These are phyloP conservation scores for Paraleonurus japonicus DNA, from an alignment of 257 asterid species.

Conservation along the genomic window DNA sequence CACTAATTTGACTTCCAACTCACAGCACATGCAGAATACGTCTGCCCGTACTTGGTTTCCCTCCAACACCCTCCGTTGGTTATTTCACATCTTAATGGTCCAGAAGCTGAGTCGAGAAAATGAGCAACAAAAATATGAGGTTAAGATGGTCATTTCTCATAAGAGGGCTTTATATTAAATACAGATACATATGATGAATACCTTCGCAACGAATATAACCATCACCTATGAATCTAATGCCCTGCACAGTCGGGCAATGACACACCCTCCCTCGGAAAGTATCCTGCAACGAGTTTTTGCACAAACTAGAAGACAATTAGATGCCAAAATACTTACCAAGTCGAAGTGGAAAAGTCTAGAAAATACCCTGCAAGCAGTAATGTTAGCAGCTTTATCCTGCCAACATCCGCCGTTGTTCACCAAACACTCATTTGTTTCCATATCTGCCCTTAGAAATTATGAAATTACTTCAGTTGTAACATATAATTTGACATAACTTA, in stretches of 20 bases:
- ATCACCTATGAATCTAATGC: slow-evolving; percentile 80
- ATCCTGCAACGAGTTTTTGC: slow-evolving; percentile 45
- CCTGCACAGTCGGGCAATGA: slow-evolving; percentile 84
- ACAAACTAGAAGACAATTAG: slow-evolving; percentile 17
- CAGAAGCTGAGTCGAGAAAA: slow-evolving; percentile 56
- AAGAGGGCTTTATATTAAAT: neutral
- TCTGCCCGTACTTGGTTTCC: slow-evolving; percentile 52
- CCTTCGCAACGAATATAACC: slow-evolving; percentile 95
- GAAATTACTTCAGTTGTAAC: neutral
- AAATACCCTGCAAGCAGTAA: slow-evolving; percentile 90
- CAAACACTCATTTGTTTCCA: slow-evolving; percentile 90
- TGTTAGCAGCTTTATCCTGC: slow-evolving; percentile 74
- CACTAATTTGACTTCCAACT: slow-evolving; percentile 25
- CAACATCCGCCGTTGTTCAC: slow-evolving; percentile 96
- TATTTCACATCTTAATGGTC: slow-evolving; percentile 75
- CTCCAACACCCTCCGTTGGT: slow-evolving; percentile 96
- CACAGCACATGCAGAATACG: slow-evolving; percentile 85
- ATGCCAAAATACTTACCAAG: neutral
- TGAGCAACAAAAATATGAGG: neutral
- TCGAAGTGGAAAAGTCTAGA: neutral
- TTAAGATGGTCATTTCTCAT: neutral
- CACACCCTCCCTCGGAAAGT: slow-evolving; percentile 95
- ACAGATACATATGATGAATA: slow-evolving; percentile 8
- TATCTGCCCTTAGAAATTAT: slow-evolving; percentile 42
- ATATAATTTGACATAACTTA: neutral